Conservation (phyloP, 305 asterid species). For the Fraxinus angustifolia region DNA sequence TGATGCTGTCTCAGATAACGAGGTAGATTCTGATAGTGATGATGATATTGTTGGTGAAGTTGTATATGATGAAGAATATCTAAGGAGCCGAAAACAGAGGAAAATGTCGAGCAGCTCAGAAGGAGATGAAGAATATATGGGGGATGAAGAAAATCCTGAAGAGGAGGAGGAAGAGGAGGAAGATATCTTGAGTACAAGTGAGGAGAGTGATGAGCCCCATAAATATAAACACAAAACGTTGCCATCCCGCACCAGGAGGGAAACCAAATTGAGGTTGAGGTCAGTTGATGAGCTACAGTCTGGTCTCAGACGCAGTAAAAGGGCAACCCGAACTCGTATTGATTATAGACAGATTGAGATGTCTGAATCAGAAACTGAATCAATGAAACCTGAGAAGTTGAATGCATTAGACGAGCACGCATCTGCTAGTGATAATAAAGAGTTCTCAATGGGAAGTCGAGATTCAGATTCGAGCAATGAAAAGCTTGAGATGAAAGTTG, state of each 20-base stretch:
- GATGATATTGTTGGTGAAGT: conserved; percentile 95
- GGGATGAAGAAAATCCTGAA: conserved; percentile 69
- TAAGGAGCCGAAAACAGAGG: conserved; percentile 55
- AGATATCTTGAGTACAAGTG: conserved; percentile 56
- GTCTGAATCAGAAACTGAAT: conserved; percentile 75
- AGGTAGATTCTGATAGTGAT: conserved; percentile 73
- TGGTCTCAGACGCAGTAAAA: conserved; percentile 84
- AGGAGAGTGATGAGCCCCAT: conserved; percentile 52
- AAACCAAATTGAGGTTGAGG: conserved; percentile 44
- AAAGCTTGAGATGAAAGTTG: conserved; percentile 32
- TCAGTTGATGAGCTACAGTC: conserved; percentile 53
- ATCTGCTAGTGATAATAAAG: conserved; percentile 45
- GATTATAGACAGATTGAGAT: conserved; percentile 66
- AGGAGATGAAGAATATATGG: conserved; percentile 78
- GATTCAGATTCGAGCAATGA: conserved; percentile 49
- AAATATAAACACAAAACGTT: conserved; percentile 32
- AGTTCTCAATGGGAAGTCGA: conserved; percentile 46
- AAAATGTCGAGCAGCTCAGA: conserved; percentile 77
- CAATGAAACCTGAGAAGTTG: conserved; percentile 45
- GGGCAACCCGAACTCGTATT: conserved; percentile 73
- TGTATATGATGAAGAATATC: conserved; percentile 83
- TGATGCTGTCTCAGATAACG: conserved; percentile 71
- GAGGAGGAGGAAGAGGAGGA: conserved; percentile 73
- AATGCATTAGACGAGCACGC: conserved; percentile 38
- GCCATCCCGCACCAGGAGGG: conserved; percentile 69